A percentile compares a stretch with the other conserved stretches of the same genome.
Evolutionary conservation across 1,284 basidiomycete species (phyloP).

Genomic region (Cryptococcus neoformans): DNA sequence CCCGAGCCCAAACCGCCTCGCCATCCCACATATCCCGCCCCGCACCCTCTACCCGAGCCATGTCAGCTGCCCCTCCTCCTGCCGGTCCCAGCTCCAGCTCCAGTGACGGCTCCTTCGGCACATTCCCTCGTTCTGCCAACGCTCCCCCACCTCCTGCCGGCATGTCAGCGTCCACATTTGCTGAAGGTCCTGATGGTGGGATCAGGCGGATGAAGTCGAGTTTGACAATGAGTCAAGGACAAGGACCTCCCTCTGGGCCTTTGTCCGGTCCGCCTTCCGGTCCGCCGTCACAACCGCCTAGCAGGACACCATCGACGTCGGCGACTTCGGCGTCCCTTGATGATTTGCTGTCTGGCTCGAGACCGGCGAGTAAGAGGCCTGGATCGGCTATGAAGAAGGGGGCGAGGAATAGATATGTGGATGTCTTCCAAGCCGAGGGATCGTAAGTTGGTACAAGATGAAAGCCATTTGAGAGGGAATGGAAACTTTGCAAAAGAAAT

Average conservation of each 20-base stretch:
- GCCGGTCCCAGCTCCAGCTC: not conserved
- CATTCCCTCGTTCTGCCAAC: not conserved
- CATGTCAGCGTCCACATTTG: slow-evolving; percentile 29
- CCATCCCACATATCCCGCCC: slow-evolving; percentile 60
- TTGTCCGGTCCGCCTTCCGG: slow-evolving; percentile 17
- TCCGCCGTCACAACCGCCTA: slow-evolving; percentile 10
- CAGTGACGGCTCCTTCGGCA: not conserved
- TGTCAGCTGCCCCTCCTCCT: slow-evolving; percentile 23
- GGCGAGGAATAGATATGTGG: slow-evolving; percentile 73
- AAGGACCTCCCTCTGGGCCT: slow-evolving; percentile 5
- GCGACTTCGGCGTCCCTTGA: slow-evolving; percentile 52
- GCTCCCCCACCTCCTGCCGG: slow-evolving; percentile 18
- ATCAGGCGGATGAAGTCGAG: slow-evolving; percentile 50
- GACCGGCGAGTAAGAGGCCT: slow-evolving; percentile 42
- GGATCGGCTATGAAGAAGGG: slow-evolving; percentile 58
- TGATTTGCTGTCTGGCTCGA: slow-evolving; percentile 37
- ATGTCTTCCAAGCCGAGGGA: slow-evolving; percentile 36
- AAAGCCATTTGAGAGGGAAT: no score
- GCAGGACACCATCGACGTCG: slow-evolving; percentile 56
- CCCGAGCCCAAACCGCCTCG: slow-evolving; percentile 74
- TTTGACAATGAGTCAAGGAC: slow-evolving; percentile 34
- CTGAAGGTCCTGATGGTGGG: slow-evolving; percentile 35
- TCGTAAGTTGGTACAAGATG: not conserved
- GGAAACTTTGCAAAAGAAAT: no score
- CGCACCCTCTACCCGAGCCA: slow-evolving; percentile 54